These are phyloP conservation scores for Nakazawaea anatomiae DNA, from an alignment of 805 yeast species.

Conservation along the genomic window DNA sequence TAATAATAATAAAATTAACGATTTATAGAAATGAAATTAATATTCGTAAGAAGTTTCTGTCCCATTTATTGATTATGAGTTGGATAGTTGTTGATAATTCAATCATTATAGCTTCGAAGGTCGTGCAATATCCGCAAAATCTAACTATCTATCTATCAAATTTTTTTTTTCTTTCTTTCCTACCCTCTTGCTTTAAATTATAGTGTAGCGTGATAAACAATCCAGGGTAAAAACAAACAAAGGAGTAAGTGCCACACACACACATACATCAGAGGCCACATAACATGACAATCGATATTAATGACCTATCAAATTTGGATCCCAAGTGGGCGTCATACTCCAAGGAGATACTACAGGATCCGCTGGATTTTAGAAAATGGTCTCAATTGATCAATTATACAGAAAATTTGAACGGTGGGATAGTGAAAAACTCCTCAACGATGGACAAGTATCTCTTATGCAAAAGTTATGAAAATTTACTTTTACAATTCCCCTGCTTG, in stretches of 20 bases:
- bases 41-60: too few species aligned
- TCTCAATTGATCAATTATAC: slow-evolving; percentile 26
- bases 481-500: slow-evolving; percentile 41
- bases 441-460: slow-evolving; percentile 28
- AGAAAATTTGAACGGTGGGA: slow-evolving; percentile 23
- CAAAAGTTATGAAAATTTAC: slow-evolving; percentile 34
- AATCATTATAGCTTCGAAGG: too few species aligned
- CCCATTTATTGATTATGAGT: too few species aligned
- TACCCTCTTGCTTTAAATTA: too few species aligned
- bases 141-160: too few species aligned
- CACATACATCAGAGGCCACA: neutral
- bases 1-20: too few species aligned
- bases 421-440: slow-evolving; percentile 28
- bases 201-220: neutral
- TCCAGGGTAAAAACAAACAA: neutral
- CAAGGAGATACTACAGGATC: slow-evolving; percentile 12
- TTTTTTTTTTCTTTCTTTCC: too few species aligned
- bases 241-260: neutral
- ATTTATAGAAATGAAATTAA: too few species aligned
- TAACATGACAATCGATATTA: slow-evolving; percentile 2
- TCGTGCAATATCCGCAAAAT: too few species aligned
- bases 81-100: too few species aligned
- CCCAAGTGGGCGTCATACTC: slow-evolving; percentile 18
- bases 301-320: slow-evolving; percentile 14
- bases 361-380: slow-evolving; percentile 35